Conservation (phyloP, 2,329 filamentous ascomycete species). For the Neonectria faginata region DNA sequence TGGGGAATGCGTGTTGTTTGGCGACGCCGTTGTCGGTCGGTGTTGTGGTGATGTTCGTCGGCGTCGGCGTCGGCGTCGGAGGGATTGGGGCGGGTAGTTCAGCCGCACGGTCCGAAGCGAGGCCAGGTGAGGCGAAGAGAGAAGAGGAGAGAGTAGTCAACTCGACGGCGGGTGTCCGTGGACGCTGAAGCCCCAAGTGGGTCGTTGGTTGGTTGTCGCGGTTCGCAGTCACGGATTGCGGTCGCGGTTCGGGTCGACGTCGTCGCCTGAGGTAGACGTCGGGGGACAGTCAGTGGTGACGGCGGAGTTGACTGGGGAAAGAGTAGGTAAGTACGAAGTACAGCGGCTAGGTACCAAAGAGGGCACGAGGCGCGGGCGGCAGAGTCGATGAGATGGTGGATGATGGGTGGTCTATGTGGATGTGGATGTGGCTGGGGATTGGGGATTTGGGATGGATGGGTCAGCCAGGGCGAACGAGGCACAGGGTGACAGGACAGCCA, state of each 20-base stretch:
- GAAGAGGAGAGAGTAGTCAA: slow-evolving; percentile 14
- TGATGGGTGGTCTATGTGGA: slow-evolving; percentile 9
- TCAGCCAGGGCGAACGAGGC: slow-evolving; percentile 44
- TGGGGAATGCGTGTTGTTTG: background rate
- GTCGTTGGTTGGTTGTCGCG: slow-evolving; percentile 22
- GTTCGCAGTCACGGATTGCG: slow-evolving; percentile 13
- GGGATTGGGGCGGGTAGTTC: slow-evolving; percentile 11
- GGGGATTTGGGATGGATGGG: slow-evolving; percentile 32
- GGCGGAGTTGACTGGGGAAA: slow-evolving; percentile 11
- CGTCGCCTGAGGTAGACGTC: slow-evolving; percentile 20
- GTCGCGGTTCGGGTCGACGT: slow-evolving; percentile 13
- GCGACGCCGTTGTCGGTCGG: background rate
- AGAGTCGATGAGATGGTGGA: slow-evolving; percentile 27
- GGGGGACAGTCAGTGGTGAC: slow-evolving; percentile 11
- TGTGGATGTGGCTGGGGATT: slow-evolving; percentile 28
- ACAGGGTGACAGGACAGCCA: slow-evolving; percentile 28
- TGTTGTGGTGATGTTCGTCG: background rate
- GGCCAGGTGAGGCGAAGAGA: slow-evolving; percentile 12
- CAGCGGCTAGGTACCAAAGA: slow-evolving; percentile 22
- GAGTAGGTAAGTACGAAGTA: slow-evolving; percentile 10
- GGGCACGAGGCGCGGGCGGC: slow-evolving; percentile 27
- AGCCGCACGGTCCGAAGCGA: slow-evolving; percentile 24
- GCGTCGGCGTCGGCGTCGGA: slow-evolving; percentile 9
- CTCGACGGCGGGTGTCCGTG: slow-evolving; percentile 24
- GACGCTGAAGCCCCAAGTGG: slow-evolving; percentile 24